These are phyloP conservation scores for Globisporangium ultimum DNA, from an alignment of 352 stramenopile genomes.

Conservation along the genomic window DNA sequence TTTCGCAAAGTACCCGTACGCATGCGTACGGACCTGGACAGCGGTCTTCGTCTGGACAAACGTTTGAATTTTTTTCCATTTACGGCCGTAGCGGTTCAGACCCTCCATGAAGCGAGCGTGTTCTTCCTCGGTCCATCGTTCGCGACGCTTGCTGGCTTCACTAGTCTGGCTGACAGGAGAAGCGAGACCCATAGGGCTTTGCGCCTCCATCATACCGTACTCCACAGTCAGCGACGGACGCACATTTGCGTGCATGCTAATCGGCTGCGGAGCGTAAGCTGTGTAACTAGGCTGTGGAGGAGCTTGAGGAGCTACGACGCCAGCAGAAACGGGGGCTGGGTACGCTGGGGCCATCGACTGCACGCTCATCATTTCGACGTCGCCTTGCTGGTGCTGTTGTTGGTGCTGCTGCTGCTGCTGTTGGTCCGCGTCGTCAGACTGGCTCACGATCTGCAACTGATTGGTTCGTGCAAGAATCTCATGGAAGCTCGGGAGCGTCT, in stretches of 20 bases:
- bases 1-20: constrained; percentile 88
- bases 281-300: constrained; percentile 21
- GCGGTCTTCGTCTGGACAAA: constrained; percentile 86
- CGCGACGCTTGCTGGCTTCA: constrained; percentile 67
- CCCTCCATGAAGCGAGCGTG: constrained; percentile 84
- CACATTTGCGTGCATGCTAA: constrained; percentile 5
- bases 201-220: constrained; percentile 5
- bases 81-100: constrained; percentile 80
- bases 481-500: constrained; percentile 55
- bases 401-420: no score
- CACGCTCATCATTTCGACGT: constrained; percentile 22
- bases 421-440: background rate
- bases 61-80: constrained; percentile 88
- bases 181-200: constrained; percentile 26
- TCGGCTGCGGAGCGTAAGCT: constrained; percentile 20
- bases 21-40: constrained; percentile 80
- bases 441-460: constrained; percentile 55
- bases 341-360: constrained; percentile 4
- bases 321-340: constrained; percentile 5
- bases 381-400: constrained; percentile 7
- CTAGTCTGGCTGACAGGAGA: constrained; percentile 58
- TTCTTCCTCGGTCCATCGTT: constrained; percentile 82
- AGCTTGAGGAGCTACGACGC: background rate
- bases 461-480: constrained; percentile 67
- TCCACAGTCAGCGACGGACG: constrained; percentile 12